phyloP scores from a whole-genome alignment of 768 basidiomycete species.

The Pleurotus sapidus region DNA sequence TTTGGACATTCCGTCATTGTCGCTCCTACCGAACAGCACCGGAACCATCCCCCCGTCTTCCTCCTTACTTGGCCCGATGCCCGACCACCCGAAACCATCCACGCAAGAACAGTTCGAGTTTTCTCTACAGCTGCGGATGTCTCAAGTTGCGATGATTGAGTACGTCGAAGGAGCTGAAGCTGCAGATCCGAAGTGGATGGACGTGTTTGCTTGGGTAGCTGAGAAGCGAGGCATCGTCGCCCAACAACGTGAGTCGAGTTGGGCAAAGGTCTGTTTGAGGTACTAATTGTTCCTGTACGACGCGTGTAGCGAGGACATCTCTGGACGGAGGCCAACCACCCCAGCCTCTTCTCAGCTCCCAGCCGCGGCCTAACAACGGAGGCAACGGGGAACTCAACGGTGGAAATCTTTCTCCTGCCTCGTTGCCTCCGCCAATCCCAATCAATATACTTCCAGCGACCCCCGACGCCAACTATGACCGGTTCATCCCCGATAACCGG shows the following conservation, averaged over 20 bases:
- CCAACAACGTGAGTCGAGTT: conserved; percentile 20
- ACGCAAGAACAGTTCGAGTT: conserved; percentile 67
- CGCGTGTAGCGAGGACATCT: not conserved
- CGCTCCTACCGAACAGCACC: conserved; percentile 18
- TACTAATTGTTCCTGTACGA: not conserved
- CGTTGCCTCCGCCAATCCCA: conserved; percentile 30
- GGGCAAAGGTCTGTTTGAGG: not conserved
- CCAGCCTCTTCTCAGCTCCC: not conserved
- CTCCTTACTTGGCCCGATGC: conserved; percentile 40
- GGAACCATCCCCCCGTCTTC: conserved; percentile 34
- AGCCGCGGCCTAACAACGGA: not conserved
- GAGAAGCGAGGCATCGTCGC: conserved; percentile 38
- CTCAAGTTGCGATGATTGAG: conserved; percentile 79
- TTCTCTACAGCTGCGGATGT: conserved; percentile 83
- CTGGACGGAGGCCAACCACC: not conserved
- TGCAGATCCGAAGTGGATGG: conserved; percentile 78
- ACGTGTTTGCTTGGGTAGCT: conserved; percentile 85
- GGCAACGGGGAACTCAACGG: conserved; percentile 1
- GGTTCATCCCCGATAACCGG: conserved; percentile 8
- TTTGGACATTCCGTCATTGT: conserved; percentile 2
- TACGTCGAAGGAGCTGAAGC: conserved; percentile 82
- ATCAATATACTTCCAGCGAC: conserved; percentile 67
- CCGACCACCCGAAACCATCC: conserved; percentile 48
- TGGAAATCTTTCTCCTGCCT: conserved; percentile 9
- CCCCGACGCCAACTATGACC: conserved; percentile 34